These are phyloP conservation scores for Penicillium odoratum DNA, from an alignment of 495 filamentous ascomycete genomes.

Conservation along the genomic window DNA sequence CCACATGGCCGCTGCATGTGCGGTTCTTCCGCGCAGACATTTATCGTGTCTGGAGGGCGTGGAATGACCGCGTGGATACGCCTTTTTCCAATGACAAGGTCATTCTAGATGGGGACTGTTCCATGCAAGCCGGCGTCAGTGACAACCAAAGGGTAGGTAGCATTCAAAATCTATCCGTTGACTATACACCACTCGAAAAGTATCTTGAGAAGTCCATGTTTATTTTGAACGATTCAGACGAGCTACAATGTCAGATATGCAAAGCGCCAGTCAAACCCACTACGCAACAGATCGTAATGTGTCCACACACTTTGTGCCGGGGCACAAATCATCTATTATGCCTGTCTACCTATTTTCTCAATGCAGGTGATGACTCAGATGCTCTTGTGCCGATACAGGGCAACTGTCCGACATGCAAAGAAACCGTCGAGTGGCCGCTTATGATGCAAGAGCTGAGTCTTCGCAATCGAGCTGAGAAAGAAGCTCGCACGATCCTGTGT, in stretches of 20 bases:
- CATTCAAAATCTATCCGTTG: slow-evolving; percentile 61
- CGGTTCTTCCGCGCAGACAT: slow-evolving; percentile 78
- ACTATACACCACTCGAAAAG: slow-evolving; percentile 62
- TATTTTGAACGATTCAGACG: slow-evolving; percentile 59
- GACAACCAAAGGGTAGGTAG: slow-evolving; percentile 18
- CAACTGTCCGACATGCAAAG: slow-evolving; percentile 68
- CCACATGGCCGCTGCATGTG: slow-evolving; percentile 75
- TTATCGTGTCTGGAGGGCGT: slow-evolving; percentile 63
- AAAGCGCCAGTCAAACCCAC: slow-evolving; percentile 43
- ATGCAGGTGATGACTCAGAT: slow-evolving; percentile 37
- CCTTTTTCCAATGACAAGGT: slow-evolving; percentile 53
- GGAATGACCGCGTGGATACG: slow-evolving; percentile 50
- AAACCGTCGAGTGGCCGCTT: slow-evolving; percentile 65
- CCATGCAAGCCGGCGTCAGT: slow-evolving; percentile 7
- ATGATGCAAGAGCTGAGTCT: slow-evolving; percentile 81
- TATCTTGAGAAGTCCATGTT: slow-evolving; percentile 71
- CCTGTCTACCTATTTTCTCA: slow-evolving; percentile 66
- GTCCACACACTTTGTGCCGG: slow-evolving; percentile 64
- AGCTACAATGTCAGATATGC: slow-evolving; percentile 67
- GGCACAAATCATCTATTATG: slow-evolving; percentile 74
- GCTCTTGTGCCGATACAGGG: slow-evolving; percentile 68
- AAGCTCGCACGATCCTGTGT: slow-evolving; percentile 64
- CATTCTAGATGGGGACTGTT: slow-evolving; percentile 52
- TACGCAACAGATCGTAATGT: slow-evolving; percentile 63
- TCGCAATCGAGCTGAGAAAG: slow-evolving; percentile 63